Base-by-base conservation (phyloP, 495 filamentous ascomycete genomes). In the Halenospora varia region DNA sequence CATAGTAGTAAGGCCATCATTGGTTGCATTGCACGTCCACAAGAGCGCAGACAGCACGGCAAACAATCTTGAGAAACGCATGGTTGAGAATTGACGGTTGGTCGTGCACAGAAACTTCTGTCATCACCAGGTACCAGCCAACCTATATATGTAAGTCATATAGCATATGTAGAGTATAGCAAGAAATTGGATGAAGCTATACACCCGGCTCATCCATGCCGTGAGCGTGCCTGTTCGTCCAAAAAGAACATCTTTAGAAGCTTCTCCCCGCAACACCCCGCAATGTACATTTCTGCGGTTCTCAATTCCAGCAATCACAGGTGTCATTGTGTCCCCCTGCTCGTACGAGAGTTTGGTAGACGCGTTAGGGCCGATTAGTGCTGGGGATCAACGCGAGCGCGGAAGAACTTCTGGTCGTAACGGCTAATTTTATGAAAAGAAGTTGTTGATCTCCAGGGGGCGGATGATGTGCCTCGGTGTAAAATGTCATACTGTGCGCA, bases 231-330 rank as follows among this genome's bases (percentile, higher is more conserved):
- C 35, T 19, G 10, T 19, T 9, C 44, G 19, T 18, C 10, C 19
- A 10, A 49, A 10, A 49, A 49, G 3, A 10, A 24, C 25, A 3
- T 20, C 23, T 24, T 23, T 10, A 49, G 47, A 25, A 13, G 29
- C 29, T 6, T 6, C 29, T 35, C 29, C 6, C 4, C 6, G 13
- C 6, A 35, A 42, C 53, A 55, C 53, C 53, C 53, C 53, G 53
- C 53, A 55, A 23, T 13, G 22, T 42, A 26, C 53, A 23, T 40
- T 8, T 25, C 18, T 51, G 22, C 40, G 39, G 51, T 47, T 4
- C 6, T 39, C 23, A 50, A 60, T 60, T 60, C 58, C 58, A 60
- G 58, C 58, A 60, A 60, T 60, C 57, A 29, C 25, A 49, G 19
- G 29, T 4, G 29, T 13, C 29, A 35, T 35, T 13, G 29, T 13